Evolutionary conservation across 495 filamentous ascomycete species (phyloP), one percentile per base, ranked within the genome.

Genomic region (Neurospora sp.): DNA sequence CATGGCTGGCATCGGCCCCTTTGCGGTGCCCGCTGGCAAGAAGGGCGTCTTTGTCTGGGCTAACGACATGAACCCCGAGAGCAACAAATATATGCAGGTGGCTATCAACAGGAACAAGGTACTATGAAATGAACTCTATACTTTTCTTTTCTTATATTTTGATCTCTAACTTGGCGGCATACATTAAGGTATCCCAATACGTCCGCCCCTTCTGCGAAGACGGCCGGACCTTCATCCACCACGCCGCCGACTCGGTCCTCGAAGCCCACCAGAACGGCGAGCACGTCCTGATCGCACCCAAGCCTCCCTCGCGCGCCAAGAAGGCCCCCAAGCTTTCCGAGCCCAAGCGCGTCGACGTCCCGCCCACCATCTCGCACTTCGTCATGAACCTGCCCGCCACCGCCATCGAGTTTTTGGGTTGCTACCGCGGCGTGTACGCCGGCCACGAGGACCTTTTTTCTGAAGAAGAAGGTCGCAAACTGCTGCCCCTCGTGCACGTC

Each of bases 1-100:
- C 73, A 99, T 99, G 96, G 94, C 95, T 9, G 96, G 96, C 40
- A 92, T 99, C 59, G 96, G 96, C 1, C 96, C 96, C 1, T 99
- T 99, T 80, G 94, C 94, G 39, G 84, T 98, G 3, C 96, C 96
- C 0, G 94, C 96, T 1, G 96, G 92, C 37, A 95, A 91, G 83
- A 94, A 91, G 80, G 87, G 88, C 65, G 91, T 93, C n/a, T 95
- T 97, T 75, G 94, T 98, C 44, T 97, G 92, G 91, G 96, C 94
- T 12, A 98, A 98, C 79, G 96, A 99, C 78, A 88, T 98, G 77
- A 99, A 99, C 77, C 96, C 96, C 5, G 92, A 96, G 72, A 94
- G 93, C 71, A 92, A 88, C 80, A 86, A 83, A 68, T 89, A 87
- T 69, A 89, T 99, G 78, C 77, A 84, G 44, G 86, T 90, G 69